Evolutionary conservation across 164 flowering plant species (phyloP), one percentile per base, ranked within the genome.

Genomic region (Cinnamomum micranthum): DNA sequence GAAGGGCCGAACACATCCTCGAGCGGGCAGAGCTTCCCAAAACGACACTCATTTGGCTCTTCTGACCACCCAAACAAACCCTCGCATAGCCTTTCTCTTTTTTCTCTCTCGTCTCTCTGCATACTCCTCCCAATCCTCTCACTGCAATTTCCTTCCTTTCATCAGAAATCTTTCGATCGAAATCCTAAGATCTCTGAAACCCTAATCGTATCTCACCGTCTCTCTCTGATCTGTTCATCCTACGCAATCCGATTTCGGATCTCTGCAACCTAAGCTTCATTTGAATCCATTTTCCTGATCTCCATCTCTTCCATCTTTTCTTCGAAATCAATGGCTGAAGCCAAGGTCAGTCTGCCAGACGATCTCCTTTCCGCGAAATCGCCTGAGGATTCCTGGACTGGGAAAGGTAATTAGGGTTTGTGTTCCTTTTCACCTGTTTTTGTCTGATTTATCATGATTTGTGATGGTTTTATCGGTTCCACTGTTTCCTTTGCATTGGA

Each of bases 281-380:
- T 5, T 19, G 41, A 31, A 64, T 25, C 69, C 47, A 2, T 28
- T 17, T 66, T 19, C 47, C n/a, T 41, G 69, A 47, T 55, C 69
- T 69, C 69, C 70, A 41, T 58, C 33, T 73, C 52, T 22, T 28
- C 17, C 50, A 66, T 65, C 47, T 13, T 15, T 19, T 27, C 69
- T 28, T 6, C 77, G 31, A 28, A 6, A 66, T 28, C 80, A 73
- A 90, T 92, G 95, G 87, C 88, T 27, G 90, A 86, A 62, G 82
- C 89, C 65, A 91, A 89, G 84, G 70, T 87, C 77, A 87, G 88
- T 87, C 88, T 91, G 19, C 90, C 96, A 12, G 93, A 87, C 66
- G 96, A 91, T 89, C 89, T 91, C 76, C 85, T 89, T 71, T 74
- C 84, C 51, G 75, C 86, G 50, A 88, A 86, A 70, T 71, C 85